Percentiles rank a stretch among this genome's conserved stretches.
Evolutionary conservation across 2,329 filamentous ascomycete genomes (phyloP).

Genomic region (Hortaea werneckii): DNA sequence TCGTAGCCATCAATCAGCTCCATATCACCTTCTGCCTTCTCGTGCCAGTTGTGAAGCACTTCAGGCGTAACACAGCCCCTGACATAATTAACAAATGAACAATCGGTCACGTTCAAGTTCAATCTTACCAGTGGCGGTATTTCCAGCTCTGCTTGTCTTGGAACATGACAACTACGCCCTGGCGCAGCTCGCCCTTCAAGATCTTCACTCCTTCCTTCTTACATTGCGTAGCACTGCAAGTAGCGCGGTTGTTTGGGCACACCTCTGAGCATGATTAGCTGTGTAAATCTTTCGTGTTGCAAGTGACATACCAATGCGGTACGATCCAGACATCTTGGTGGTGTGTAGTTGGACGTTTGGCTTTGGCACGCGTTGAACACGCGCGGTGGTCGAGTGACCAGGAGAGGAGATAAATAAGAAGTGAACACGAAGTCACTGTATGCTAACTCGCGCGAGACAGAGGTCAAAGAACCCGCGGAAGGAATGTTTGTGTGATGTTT

Average conservation of each 20-base stretch:
- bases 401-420: too few species aligned
- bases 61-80: conserved; percentile 85
- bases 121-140: conserved; percentile 80
- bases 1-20: conserved; percentile 72
- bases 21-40: conserved; percentile 48
- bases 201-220: conserved; percentile 63
- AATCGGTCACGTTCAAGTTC: not conserved
- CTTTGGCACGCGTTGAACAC: not conserved
- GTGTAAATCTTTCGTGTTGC: not conserved
- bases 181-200: conserved; percentile 65
- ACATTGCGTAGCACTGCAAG: conserved; percentile 64
- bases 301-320: conserved; percentile 17
- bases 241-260: conserved; percentile 60
- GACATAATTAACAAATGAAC: conserved; percentile 1
- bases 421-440: too few species aligned
- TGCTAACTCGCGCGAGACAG: too few species aligned
- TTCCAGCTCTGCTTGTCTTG: conserved; percentile 52
- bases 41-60: conserved; percentile 56
- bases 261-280: conserved; percentile 45
- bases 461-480: too few species aligned
- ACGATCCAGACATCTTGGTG: conserved; percentile 12
- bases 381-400: not conserved
- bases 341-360: not conserved
- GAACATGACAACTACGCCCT: conserved; percentile 62
- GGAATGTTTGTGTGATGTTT: too few species aligned